A percentile compares a stretch with the other conserved stretches of the same genome.
phyloP scores from a whole-genome alignment of 176 grass and related monocot species.

The Oryza longistaminata region DNA sequence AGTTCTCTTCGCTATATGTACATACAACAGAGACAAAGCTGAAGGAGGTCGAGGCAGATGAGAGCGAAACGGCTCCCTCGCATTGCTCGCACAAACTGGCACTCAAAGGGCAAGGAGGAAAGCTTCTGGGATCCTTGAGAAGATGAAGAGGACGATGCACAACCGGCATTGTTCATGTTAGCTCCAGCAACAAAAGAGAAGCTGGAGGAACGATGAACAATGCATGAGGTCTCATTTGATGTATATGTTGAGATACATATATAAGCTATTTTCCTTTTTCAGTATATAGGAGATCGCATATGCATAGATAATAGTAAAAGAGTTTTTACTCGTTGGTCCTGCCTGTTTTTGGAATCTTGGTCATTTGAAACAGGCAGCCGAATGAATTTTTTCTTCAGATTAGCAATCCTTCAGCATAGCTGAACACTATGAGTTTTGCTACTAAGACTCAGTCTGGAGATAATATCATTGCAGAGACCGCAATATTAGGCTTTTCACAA shows the following conservation, averaged over 20 bases:
- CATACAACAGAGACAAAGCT: conserved; percentile 52
- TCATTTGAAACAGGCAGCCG: background rate
- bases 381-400: background rate
- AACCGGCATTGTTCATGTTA: conserved; percentile 73
- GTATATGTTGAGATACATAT: conserved; percentile 48
- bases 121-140: conserved; percentile 62
- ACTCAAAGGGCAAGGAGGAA: conserved; percentile 70
- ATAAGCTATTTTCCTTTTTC: conserved; percentile 44
- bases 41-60: conserved; percentile 58
- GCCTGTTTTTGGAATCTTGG: conserved; percentile 9
- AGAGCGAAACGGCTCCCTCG: conserved; percentile 55
- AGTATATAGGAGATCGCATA: conserved; percentile 39
- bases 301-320: conserved; percentile 33
- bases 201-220: conserved; percentile 28
- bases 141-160: conserved; percentile 55
- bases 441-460: background rate
- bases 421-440: background rate
- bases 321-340: background rate
- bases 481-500: background rate
- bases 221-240: conserved; percentile 24
- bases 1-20: conserved; percentile 64
- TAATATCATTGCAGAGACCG: background rate
- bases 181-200: conserved; percentile 1
- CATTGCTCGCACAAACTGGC: conserved; percentile 55
- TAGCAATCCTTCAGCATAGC: background rate